Evolutionary conservation across 1,284 basidiomycete genomes (phyloP).

Genomic region (Cryptococcus sp.): DNA sequence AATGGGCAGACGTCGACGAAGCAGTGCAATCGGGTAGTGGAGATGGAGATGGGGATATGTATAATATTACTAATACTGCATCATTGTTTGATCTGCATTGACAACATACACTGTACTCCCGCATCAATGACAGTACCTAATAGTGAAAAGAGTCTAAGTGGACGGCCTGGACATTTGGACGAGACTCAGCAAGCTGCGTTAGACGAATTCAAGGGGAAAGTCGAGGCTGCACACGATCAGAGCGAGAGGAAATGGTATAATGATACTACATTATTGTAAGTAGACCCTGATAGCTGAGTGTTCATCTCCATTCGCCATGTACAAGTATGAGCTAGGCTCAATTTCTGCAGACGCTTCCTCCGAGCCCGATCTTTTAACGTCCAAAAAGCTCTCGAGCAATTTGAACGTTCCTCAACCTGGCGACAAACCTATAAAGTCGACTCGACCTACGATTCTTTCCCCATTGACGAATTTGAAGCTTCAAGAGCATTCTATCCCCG

Average conservation of each 20-base stretch:
- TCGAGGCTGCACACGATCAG: background rate
- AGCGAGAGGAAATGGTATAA: slow-evolving; percentile 4
- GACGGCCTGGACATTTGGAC: slow-evolving; percentile 15
- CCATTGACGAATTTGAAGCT: slow-evolving; percentile 15
- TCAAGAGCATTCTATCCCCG: slow-evolving; percentile 16
- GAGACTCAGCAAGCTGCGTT: slow-evolving; percentile 4
- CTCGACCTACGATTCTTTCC: slow-evolving; percentile 11
- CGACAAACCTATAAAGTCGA: slow-evolving; percentile 8
- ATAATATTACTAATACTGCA: no score
- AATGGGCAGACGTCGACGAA: no score
- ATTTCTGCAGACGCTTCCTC: slow-evolving; percentile 10
- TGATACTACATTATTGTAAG: slow-evolving; percentile 11
- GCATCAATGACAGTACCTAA: background rate
- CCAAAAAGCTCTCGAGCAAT: slow-evolving; percentile 13
- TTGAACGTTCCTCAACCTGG: slow-evolving; percentile 12
- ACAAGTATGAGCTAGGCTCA: background rate
- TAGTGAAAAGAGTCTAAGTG: background rate
- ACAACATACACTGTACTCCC: no score
- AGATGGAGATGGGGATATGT: no score
- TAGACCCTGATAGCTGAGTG: background rate
- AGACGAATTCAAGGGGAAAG: slow-evolving; percentile 11
- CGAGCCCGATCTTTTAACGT: slow-evolving; percentile 15
- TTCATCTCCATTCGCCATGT: background rate
- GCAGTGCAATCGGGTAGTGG: no score
- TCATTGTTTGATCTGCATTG: no score